Base-by-base conservation (phyloP, 2,329 filamentous ascomycete species). In the Hortaea sp. region DNA sequence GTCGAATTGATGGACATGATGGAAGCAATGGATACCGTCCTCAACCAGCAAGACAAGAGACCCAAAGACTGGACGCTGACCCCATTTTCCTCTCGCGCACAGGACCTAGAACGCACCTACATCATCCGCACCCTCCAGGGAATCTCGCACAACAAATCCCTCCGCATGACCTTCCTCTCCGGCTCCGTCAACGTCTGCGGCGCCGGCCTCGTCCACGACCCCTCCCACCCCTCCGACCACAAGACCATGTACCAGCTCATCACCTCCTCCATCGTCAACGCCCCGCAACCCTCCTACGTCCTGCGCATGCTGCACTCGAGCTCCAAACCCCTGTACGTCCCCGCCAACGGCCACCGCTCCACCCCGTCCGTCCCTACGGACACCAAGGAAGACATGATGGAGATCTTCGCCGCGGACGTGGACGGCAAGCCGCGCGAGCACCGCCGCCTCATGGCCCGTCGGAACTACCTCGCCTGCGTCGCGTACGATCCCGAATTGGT, bases 241-340 rank as follows among this genome's bases (percentile, higher is more conserved):
- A 98, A 97, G 70, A 95, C 92, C 29, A 98, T 98, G 90, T 98
- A 97, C 70, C 92, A 98, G 66, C 78, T 98, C 64, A 95, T 97
- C 63, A 84, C 89, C 1, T 89, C 88, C 3, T 82, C 88, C 5
- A 87, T 98, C 50, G 90, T 97, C 45, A 94, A 94, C 41, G 84
- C 85, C 0, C 90, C 92, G 0, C 85, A 88, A 2, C 78, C 84
- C 41, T 79, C 77, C 55, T 95, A 95, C 68, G 82, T 97, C 38
- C 76, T 97, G 57, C 94, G 94, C 65, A 78, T 98, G 61, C 81
- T 98, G n/a, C 88, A 97, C 73, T 92, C 85, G 72, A 90, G 89
- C 69, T 12, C n/a, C 20, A 92, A 90, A 66, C 79, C 85, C 34
- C 79, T 97, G 29, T 98, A 95, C 65, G 76, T 98, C 45, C 92